Percentiles rank a stretch among this genome's conserved stretches.
Conservation (phyloP, 1,284 basidiomycete species). For the Ceratobasidium sp. region DNA sequence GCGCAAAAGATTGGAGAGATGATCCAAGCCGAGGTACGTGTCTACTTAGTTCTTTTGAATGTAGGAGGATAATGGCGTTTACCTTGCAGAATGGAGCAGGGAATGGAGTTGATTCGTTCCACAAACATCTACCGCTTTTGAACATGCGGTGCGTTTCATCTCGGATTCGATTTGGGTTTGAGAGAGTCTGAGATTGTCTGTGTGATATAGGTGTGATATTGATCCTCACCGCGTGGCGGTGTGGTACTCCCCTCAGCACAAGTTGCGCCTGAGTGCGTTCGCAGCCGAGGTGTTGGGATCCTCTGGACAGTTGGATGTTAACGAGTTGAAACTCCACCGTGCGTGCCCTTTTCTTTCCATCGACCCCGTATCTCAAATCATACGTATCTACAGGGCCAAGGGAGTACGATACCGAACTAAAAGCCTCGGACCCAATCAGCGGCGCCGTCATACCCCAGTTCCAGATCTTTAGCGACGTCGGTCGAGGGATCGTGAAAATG, state of each 20-base stretch:
- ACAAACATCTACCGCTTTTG: conserved; percentile 66
- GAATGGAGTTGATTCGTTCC: conserved; percentile 65
- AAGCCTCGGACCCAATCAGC: conserved; percentile 58
- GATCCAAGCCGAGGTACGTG: conserved; percentile 62
- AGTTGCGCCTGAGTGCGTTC: conserved; percentile 64
- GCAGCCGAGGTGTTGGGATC: conserved; percentile 64
- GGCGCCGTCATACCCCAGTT: conserved; percentile 49
- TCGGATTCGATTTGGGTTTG: not conserved
- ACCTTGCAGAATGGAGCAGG: conserved; percentile 59
- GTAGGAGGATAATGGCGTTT: not conserved
- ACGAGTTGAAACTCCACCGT: conserved; percentile 63
- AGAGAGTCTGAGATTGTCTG: not conserved
- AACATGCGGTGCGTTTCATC: conserved; percentile 61
- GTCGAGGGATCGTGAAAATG: conserved; percentile 13
- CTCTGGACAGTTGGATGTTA: conserved; percentile 58
- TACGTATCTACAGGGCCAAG: conserved; percentile 57
- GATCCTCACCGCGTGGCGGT: conserved; percentile 62
- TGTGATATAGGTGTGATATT: conserved; percentile 62
- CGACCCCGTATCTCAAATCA: not conserved
- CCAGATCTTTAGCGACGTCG: conserved; percentile 8
- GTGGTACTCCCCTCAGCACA: conserved; percentile 67
- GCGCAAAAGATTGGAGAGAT: conserved; percentile 63
- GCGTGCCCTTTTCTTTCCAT: conserved; percentile 42
- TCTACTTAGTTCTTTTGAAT: not conserved
- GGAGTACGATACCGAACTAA: conserved; percentile 61